Base-by-base conservation (phyloP, 2,329 filamentous ascomycete genomes). In the Alternaria sp. region DNA sequence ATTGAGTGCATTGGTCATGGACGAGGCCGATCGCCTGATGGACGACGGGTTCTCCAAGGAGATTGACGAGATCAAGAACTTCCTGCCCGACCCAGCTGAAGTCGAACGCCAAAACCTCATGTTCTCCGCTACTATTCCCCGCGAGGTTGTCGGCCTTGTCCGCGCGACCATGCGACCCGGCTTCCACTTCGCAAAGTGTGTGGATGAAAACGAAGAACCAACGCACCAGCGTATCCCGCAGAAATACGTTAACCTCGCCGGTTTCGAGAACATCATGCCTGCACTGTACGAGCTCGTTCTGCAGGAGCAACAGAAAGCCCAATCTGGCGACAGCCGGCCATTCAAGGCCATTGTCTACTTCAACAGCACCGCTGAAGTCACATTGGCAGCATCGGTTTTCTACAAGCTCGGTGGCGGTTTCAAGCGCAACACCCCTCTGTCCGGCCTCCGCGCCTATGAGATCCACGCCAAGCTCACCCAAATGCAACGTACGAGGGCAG, bases 261-360 rank as follows among this genome's bases (percentile, higher is more conserved):
- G 89, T 32, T 90, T 92, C 75, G 89, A 92, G 72, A 96, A 97
- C 77, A 81, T 89, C 43, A 84, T 92, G 62, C 93, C 95, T 16
- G 81, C 90, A 3, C 77, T 98, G 20, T 84, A 95, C 55, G 94
- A 98, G 79, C 85, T 97, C 53, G 82, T 90, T 48, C 81, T 89
- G 56, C 85, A 86, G 36, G 88, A 91, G 69, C 78, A 84, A n/a
- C 69, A 83, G 30, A 80, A 81, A 25, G 76, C 76, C 62, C 69
- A 68, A 77, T 64, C 73, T 78, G 64, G 80, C 83, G 64, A 78
- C 70, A 71, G 63, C 4, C 78, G 78, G 16, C 92, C 92, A 0
- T 97, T 98, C 86, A 99, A 99, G 85, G 92, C 93, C n/a, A 96
- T 99, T 62, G 83, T 97, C 43, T 99, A 97, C 82, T 90, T 94